These are phyloP conservation scores for Juglanconis sp. DNA, from an alignment of 2,329 filamentous ascomycete species.

Conservation along the genomic window DNA sequence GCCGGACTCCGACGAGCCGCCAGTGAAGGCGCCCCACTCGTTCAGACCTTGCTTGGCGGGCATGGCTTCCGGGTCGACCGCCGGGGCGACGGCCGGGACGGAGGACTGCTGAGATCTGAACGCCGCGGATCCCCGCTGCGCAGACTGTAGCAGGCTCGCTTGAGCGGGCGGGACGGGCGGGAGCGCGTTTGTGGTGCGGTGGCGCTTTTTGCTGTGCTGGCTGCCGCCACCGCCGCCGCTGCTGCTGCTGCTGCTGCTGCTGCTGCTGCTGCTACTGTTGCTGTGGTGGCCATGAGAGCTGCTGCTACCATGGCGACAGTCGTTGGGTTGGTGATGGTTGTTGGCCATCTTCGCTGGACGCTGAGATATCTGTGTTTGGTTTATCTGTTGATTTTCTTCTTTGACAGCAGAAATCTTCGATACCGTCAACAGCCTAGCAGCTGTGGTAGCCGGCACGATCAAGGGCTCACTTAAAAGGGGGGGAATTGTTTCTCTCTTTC, in stretches of 20 bases:
- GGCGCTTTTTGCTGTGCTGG: slow-evolving; percentile 11
- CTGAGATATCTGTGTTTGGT: too few relatives aligned
- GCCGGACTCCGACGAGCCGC: neutral
- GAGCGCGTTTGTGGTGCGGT: neutral
- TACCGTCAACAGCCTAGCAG: neutral
- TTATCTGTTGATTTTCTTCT: too few relatives aligned
- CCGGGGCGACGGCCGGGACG: neutral
- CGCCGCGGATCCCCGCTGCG: slow-evolving; percentile 11
- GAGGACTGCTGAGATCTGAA: neutral
- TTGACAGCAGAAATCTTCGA: too few relatives aligned
- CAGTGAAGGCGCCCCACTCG: slow-evolving; percentile 14
- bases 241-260: neutral
- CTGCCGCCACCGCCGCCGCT: slow-evolving; percentile 2
- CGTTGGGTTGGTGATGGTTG: neutral
- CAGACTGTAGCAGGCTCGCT: neutral
- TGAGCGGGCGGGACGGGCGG: slow-evolving; percentile 7
- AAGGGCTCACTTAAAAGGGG: too few relatives aligned
- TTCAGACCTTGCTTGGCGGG: slow-evolving; percentile 6
- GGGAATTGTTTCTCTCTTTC: too few relatives aligned
- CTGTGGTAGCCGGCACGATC: neutral
- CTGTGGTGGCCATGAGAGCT: neutral
- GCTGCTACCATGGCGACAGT: neutral
- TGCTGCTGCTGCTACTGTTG: neutral
- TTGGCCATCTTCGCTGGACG: neutral
- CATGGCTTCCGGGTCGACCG: slow-evolving; percentile 4